Percentiles rank a stretch among this genome's conserved stretches.
phyloP scores from a whole-genome alignment of 805 yeast species.

The Priceomyces carsonii region DNA sequence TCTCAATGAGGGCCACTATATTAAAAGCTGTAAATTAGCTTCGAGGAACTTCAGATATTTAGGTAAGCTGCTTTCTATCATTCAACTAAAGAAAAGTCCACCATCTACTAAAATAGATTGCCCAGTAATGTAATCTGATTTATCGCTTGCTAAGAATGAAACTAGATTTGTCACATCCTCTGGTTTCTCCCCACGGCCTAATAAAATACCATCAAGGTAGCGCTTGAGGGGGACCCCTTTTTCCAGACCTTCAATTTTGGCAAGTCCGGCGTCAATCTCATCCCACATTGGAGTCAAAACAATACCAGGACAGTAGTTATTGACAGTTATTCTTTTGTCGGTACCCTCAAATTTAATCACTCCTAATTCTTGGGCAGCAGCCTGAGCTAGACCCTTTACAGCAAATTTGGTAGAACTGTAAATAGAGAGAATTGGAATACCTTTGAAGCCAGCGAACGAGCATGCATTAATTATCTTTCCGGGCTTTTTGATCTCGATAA shows the following conservation, averaged over 20 bases:
- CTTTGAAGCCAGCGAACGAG: constrained; percentile 45
- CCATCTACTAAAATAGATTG: constrained; percentile 48
- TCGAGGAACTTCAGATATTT: too few species aligned
- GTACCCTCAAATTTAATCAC: background rate
- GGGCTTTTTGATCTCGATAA: constrained; percentile 46
- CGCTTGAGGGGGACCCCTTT: constrained; percentile 40
- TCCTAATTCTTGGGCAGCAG: constrained; percentile 40
- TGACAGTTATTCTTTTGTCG: constrained; percentile 43
- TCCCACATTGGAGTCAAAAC: constrained; percentile 44
- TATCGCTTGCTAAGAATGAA: constrained; percentile 39
- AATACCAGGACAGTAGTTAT: constrained; percentile 49
- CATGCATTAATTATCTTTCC: constrained; percentile 49
- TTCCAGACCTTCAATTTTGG: constrained; percentile 29
- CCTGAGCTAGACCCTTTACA: constrained; percentile 43
- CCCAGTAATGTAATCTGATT: constrained; percentile 39
- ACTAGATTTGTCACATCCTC: constrained; percentile 45
- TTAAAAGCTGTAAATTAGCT: too few species aligned
- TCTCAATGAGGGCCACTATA: too few species aligned
- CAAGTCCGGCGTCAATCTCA: too few species aligned
- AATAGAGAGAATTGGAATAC: constrained; percentile 47
- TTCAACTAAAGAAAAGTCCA: constrained; percentile 20
- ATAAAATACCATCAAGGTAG: constrained; percentile 12
- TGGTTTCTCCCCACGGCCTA: too few species aligned
- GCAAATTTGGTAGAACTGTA: constrained; percentile 54
- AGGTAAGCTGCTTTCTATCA: too few species aligned